phyloP scores from a whole-genome alignment of 495 filamentous ascomycete species.

The Penicillium desertorum region DNA sequence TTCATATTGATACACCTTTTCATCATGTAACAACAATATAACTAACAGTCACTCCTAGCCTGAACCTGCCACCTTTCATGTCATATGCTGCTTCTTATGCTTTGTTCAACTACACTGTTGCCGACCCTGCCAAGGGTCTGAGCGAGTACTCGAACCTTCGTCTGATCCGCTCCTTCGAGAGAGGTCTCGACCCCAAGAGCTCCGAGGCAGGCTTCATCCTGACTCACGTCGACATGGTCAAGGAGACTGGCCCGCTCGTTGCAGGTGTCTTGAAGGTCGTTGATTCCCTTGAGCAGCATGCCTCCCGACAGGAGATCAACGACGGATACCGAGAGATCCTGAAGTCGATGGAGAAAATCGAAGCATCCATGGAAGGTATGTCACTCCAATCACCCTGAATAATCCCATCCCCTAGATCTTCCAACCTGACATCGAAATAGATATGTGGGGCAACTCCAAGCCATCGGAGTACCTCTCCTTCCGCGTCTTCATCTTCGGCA shows the following conservation, averaged over 20 bases:
- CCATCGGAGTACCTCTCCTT: conserved; percentile 77
- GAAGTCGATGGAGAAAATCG: conserved; percentile 64
- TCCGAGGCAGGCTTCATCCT: conserved; percentile 91
- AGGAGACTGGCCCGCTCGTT: conserved; percentile 70
- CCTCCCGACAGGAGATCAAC: conserved; percentile 58
- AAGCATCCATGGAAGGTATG: conserved; percentile 74
- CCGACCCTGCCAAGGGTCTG: conserved; percentile 62
- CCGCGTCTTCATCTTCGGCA: conserved; percentile 93
- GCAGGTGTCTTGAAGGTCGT: conserved; percentile 64
- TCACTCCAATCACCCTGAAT: neutral
- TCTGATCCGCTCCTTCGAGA: conserved; percentile 84
- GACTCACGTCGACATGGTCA: conserved; percentile 82
- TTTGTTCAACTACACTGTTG: conserved; percentile 81
- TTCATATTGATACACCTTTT: conserved; percentile 4
- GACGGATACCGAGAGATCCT: conserved; percentile 61
- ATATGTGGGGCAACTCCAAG: conserved; percentile 84
- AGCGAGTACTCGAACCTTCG: conserved; percentile 72
- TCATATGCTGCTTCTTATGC: conserved; percentile 91
- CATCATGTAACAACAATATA: conserved; percentile 8
- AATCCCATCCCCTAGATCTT: neutral
- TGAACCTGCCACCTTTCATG: conserved; percentile 75
- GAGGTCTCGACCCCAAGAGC: conserved; percentile 77
- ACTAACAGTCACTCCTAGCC: conserved; percentile 23
- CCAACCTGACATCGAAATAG: conserved; percentile 33
- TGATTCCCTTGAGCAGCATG: conserved; percentile 51